Evolutionary conservation across 2,329 filamentous ascomycete genomes (phyloP).

Genomic region (Fusarium dimerum): DNA sequence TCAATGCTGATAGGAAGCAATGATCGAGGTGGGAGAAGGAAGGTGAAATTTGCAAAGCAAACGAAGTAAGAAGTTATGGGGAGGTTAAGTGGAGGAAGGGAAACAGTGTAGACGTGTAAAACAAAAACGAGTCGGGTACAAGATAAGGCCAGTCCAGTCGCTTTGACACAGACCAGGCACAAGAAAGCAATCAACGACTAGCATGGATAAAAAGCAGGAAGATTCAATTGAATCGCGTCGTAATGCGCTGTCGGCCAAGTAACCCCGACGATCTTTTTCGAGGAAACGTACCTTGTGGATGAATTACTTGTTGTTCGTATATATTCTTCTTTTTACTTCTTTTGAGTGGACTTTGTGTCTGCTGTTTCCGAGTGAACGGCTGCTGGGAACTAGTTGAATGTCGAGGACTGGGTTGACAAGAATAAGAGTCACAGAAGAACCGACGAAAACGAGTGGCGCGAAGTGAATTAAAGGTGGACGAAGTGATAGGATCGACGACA

Average conservation of each 20-base stretch:
- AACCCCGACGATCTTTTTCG: constrained; percentile 9
- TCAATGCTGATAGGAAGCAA: constrained; percentile 6
- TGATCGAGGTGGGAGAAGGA: background rate
- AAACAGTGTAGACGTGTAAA: background rate
- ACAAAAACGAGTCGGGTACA: background rate
- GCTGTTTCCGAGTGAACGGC: constrained; percentile 27
- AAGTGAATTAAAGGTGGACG: constrained; percentile 36
- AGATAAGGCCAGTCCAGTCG: constrained; percentile 7
- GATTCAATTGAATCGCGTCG: constrained; percentile 16
- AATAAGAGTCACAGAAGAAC: constrained; percentile 31
- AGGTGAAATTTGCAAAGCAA: constrained; percentile 6
- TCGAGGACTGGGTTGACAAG: constrained; percentile 28
- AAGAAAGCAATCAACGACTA: constrained; percentile 9
- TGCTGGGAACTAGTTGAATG: constrained; percentile 14
- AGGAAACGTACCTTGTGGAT: constrained; percentile 24
- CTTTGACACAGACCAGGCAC: constrained; percentile 17
- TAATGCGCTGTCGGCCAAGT: constrained; percentile 19
- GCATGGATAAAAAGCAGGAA: constrained; percentile 19
- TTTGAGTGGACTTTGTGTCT: constrained; percentile 8
- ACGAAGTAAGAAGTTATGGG: constrained; percentile 1
- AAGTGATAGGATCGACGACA: constrained; percentile 30
- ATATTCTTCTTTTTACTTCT: constrained; percentile 13
- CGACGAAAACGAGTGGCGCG: constrained; percentile 40
- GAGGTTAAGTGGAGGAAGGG: constrained; percentile 3
- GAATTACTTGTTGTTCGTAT: constrained; percentile 19